Conservation (phyloP, 2,329 filamentous ascomycete species). For the Paecilomyces variotii region DNA sequence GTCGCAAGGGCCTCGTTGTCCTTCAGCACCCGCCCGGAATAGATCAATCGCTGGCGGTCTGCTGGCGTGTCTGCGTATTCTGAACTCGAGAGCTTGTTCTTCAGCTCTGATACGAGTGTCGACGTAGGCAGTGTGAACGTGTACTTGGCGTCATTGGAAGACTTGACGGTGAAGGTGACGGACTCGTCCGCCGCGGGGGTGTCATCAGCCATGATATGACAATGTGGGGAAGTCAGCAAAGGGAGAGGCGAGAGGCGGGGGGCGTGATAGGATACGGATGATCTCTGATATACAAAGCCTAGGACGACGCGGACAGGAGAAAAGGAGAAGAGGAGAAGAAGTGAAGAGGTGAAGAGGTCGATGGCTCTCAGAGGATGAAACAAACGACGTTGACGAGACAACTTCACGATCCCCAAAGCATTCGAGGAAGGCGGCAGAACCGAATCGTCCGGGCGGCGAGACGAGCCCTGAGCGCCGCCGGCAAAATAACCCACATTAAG, state of each 20-base stretch:
- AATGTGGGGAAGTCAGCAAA: constrained; percentile 1
- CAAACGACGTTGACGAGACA: constrained; percentile 1
- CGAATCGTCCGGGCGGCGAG: constrained; percentile 16
- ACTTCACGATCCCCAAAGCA: background rate
- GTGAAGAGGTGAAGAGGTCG: background rate
- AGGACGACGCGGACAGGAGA: background rate
- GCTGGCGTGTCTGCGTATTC: constrained; percentile 82
- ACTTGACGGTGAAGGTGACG: constrained; percentile 95
- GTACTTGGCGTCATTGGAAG: constrained; percentile 82
- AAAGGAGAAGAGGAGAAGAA: no score
- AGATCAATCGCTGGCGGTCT: constrained; percentile 90
- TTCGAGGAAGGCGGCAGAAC: constrained; percentile 29
- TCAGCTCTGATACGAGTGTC: constrained; percentile 75
- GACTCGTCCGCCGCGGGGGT: constrained; percentile 53
- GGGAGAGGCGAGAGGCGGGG: background rate
- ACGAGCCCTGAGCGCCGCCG: background rate
- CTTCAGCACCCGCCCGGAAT: constrained; percentile 94
- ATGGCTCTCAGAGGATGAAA: background rate
- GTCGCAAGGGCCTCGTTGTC: constrained; percentile 76
- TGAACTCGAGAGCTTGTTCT: constrained; percentile 71
- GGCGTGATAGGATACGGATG: background rate
- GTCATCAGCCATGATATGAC: constrained; percentile 32
- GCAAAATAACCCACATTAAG: background rate
- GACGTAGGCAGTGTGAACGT: constrained; percentile 70
- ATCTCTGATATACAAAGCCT: background rate